A percentile compares a stretch with the other conserved stretches of the same genome.
Conservation (phyloP, 208 protist genomes). For the Balamuthia mandrillaris region DNA sequence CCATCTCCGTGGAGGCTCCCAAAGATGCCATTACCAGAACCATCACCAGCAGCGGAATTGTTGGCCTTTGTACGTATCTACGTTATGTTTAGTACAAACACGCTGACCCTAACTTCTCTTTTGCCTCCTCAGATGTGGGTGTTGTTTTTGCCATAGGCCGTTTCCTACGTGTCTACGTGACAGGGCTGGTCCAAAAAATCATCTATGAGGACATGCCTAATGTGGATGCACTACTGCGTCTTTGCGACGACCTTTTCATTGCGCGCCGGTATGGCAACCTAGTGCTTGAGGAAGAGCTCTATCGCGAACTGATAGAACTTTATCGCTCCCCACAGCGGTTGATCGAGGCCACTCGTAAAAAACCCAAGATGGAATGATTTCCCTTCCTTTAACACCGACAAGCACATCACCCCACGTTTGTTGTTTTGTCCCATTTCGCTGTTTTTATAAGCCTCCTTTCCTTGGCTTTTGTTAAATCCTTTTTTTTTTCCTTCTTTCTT, state of each 20-base stretch:
- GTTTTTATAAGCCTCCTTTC: too few species aligned
- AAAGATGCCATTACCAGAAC: not conserved
- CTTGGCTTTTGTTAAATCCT: too few species aligned
- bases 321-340: conserved; percentile 43
- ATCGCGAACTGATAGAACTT: conserved; percentile 56
- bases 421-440: too few species aligned
- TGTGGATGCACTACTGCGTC: not conserved
- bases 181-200: conserved; percentile 6
- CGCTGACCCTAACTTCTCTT: not conserved
- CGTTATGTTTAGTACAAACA: too few species aligned
- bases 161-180: conserved; percentile 55
- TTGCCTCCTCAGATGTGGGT: conserved; percentile 20
- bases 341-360: conserved; percentile 3
- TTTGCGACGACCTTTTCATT: conserved; percentile 53
- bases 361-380: too few species aligned
- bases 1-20: not conserved
- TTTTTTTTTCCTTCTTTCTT: too few species aligned
- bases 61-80: not conserved
- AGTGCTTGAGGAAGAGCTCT: conserved; percentile 55
- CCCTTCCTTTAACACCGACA: too few species aligned
- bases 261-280: conserved; percentile 52
- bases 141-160: conserved; percentile 54
- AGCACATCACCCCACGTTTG: too few species aligned
- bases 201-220: conserved; percentile 9
- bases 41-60: not conserved